These are phyloP conservation scores for Yamadazyma triangularis DNA, from an alignment of 1,139 yeast species.

Conservation along the genomic window DNA sequence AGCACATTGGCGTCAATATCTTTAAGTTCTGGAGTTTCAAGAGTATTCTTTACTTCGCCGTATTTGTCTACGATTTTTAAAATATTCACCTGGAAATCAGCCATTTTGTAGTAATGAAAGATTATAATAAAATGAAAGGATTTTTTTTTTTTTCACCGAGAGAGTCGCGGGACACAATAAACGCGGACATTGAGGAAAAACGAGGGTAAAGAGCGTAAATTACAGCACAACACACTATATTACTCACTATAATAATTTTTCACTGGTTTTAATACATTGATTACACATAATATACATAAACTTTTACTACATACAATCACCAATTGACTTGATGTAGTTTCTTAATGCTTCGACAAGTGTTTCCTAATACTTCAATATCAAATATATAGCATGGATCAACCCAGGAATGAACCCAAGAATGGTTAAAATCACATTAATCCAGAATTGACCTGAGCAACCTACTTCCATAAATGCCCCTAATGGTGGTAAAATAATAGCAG, in stretches of 20 bases:
- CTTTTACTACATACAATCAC: too few species aligned
- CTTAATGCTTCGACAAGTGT: too few species aligned
- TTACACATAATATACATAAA: too few species aligned
- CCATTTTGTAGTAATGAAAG: conserved; percentile 34
- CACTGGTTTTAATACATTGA: too few species aligned
- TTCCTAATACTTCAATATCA: conserved; percentile 43
- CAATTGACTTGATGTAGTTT: too few species aligned
- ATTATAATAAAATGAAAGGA: too few species aligned
- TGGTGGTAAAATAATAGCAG: conserved; percentile 68
- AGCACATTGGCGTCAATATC: conserved; percentile 35
- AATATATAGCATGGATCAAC: conserved; percentile 59
- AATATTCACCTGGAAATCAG: conserved; percentile 53
- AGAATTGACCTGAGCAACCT: conserved; percentile 55
- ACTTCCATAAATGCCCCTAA: conserved; percentile 69
- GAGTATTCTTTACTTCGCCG: conserved; percentile 56
- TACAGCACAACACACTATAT: too few species aligned
- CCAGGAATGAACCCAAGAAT: conserved; percentile 59
- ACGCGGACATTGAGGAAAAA: too few species aligned
- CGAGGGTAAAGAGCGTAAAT: too few species aligned
- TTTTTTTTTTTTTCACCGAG: conserved; percentile 1
- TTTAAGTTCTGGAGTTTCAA: conserved; percentile 47
- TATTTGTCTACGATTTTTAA: conserved; percentile 57
- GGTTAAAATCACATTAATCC: conserved; percentile 58
- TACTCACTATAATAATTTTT: too few species aligned
- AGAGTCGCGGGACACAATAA: not conserved